Conservation (phyloP, 495 filamentous ascomycete genomes). For the Talaromyces wortmannii region DNA sequence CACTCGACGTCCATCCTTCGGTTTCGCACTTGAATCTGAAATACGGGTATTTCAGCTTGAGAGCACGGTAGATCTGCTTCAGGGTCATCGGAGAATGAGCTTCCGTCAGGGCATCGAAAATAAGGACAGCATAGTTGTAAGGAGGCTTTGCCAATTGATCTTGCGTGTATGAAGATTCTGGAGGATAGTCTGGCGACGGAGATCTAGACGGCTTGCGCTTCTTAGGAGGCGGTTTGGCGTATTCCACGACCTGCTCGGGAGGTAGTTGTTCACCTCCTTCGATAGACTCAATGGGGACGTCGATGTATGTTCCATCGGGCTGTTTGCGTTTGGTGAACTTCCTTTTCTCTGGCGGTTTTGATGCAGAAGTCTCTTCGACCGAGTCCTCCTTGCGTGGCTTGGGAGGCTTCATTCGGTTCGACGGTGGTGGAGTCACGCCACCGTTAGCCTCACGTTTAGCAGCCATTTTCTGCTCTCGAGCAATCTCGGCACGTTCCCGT, state of each 20-base stretch:
- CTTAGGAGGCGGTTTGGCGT: constrained; percentile 41
- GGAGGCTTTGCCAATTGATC: constrained; percentile 82
- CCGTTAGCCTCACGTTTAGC: constrained; percentile 41
- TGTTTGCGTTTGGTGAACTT: constrained; percentile 74
- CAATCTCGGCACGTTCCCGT: constrained; percentile 61
- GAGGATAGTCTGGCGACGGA: constrained; percentile 65
- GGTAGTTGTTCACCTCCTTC: constrained; percentile 34
- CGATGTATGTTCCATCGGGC: constrained; percentile 40
- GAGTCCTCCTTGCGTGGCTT: constrained; percentile 30
- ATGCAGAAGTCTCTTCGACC: constrained; percentile 37
- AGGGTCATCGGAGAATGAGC: constrained; percentile 68
- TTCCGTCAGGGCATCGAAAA: constrained; percentile 79
- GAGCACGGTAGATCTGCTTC: constrained; percentile 88
- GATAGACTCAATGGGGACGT: constrained; percentile 34
- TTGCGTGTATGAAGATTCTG: constrained; percentile 67
- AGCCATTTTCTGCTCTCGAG: constrained; percentile 51
- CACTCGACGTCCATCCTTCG: constrained; percentile 94
- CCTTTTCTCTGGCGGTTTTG: constrained; percentile 53
- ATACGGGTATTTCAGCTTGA: constrained; percentile 82
- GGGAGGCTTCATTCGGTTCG: constrained; percentile 52
- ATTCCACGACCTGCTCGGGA: constrained; percentile 27
- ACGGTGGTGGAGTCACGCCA: constrained; percentile 32
- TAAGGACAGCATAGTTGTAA: constrained; percentile 82
- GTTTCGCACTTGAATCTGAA: constrained; percentile 77
- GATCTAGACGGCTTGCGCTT: constrained; percentile 53